Evolutionary conservation across 331 rosid species (phyloP).

Genomic region (Spiraea crenata): DNA sequence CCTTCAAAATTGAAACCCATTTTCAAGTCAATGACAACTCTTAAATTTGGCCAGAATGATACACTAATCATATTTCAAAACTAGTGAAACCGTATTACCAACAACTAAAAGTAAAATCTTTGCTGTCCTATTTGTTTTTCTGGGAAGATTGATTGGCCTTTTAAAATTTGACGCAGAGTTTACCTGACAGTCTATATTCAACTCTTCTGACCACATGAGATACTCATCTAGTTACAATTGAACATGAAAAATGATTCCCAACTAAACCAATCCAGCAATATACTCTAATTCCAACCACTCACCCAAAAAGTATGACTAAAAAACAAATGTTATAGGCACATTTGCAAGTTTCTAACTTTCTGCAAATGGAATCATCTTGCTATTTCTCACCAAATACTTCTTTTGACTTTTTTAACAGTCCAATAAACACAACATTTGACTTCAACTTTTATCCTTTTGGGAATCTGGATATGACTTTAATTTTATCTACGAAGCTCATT

Average conservation of each 20-base stretch:
- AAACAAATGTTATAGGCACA: not conserved
- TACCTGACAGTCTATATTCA: not conserved
- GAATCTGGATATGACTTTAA: not conserved
- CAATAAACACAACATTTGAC: not conserved
- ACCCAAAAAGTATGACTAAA: not conserved
- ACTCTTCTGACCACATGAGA: not conserved
- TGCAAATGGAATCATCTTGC: not conserved
- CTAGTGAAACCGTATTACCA: too few species aligned
- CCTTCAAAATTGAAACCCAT: constrained; percentile 44
- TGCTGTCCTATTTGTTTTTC: too few species aligned
- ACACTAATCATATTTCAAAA: too few species aligned
- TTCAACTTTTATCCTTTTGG: not conserved
- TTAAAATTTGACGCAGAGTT: too few species aligned
- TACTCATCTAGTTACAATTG: not conserved
- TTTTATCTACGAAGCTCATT: not conserved
- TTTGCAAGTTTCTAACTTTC: not conserved
- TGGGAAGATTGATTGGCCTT: not conserved
- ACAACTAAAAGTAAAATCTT: not conserved
- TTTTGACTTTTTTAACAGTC: not conserved
- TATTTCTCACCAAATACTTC: too few species aligned
- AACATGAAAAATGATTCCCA: not conserved
- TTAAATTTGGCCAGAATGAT: not conserved
- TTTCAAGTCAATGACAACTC: not conserved
- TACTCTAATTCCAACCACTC: not conserved
- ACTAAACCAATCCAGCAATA: not conserved